A percentile compares a stretch with the other conserved stretches of the same genome.
phyloP scores from a whole-genome alignment of 768 basidiomycete species.

The Clavulina sp. region DNA sequence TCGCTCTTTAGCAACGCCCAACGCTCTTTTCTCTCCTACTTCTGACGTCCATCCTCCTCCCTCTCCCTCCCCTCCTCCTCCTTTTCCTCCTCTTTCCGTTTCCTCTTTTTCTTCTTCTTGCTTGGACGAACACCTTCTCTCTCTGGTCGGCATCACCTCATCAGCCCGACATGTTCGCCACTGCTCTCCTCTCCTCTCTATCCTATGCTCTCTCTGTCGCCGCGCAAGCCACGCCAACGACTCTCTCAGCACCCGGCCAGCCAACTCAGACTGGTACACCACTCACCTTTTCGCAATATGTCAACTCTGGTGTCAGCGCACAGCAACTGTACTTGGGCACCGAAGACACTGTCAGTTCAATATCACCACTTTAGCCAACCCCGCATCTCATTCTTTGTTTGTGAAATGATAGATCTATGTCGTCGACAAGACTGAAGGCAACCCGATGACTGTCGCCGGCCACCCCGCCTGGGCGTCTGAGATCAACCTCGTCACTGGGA shows the following conservation, averaged over 20 bases:
- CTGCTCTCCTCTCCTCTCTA: no score
- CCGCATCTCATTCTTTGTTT: not conserved
- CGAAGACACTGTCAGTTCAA: constrained; percentile 4
- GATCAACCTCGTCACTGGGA: constrained; percentile 49
- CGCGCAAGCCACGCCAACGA: no score
- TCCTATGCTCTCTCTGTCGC: no score
- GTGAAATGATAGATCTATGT: constrained; percentile 25
- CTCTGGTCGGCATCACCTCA: no score
- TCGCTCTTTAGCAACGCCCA: no score
- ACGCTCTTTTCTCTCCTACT: no score
- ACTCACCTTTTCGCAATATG: constrained; percentile 8
- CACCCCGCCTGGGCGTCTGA: constrained; percentile 72
- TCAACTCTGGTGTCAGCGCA: constrained; percentile 8
- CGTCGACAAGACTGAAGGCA: constrained; percentile 75
- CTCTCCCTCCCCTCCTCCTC: no score
- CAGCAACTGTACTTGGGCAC: constrained; percentile 12
- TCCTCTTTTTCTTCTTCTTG: no score
- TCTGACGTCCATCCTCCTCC: no score
- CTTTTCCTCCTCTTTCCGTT: no score
- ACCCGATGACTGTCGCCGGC: constrained; percentile 50
- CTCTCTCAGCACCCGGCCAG: constrained; percentile 1
- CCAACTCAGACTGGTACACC: constrained; percentile 7
- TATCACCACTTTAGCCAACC: not conserved
- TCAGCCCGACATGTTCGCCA: no score
- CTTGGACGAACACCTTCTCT: no score